Evolutionary conservation across 345 rosid genomes (phyloP), one percentile per base, ranked within the genome.

Genomic region (Heritiera fomes): DNA sequence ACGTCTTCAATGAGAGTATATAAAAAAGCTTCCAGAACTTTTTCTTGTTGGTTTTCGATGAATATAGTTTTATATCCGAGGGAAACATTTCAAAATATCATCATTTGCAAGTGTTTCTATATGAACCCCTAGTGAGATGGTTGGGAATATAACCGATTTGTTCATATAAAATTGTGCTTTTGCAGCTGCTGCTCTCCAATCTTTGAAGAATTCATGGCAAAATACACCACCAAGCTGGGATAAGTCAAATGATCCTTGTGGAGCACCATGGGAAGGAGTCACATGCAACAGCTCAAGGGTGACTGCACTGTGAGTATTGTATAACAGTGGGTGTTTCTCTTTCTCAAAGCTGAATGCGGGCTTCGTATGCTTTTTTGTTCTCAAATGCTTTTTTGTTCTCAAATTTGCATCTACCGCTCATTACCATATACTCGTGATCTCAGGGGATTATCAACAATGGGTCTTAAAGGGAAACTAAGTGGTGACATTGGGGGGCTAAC

Each of bases 401-500:
- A 6, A 73, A 14, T 50, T 52, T 73, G 28, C 28, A 14, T 71
- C 67, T 30, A 59, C 8, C 77, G 50, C 13, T 66, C 17, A 32
- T 59, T 71, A 40, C 1, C 41, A 41, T 40, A 63, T 58, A 38
- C 41, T 45, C 28, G 20, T 74, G 41, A 60, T 73, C 79, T 66
- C 85, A 96, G 99, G 88, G 91, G 97, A 46, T 78, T 96, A 60
- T 96, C 97, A 71, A 89, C 97, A 63, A 88, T 94, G 95, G 89
- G 91, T 68, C 90, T 96, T 41, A 82, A 82, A 77, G 99, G 99
- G 80, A 85, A 87, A 83, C 88, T 96, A 75, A 89, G 88, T 79
- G 98, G 98, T 32, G 99, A 96, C 86, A 92, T 96, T 79, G 99
- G 99, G 55, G 97, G 86, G 60, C 86, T 96, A 41, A 75, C 89